Conservation (phyloP, 1,284 basidiomycete genomes). For the Peniophora sp. region DNA sequence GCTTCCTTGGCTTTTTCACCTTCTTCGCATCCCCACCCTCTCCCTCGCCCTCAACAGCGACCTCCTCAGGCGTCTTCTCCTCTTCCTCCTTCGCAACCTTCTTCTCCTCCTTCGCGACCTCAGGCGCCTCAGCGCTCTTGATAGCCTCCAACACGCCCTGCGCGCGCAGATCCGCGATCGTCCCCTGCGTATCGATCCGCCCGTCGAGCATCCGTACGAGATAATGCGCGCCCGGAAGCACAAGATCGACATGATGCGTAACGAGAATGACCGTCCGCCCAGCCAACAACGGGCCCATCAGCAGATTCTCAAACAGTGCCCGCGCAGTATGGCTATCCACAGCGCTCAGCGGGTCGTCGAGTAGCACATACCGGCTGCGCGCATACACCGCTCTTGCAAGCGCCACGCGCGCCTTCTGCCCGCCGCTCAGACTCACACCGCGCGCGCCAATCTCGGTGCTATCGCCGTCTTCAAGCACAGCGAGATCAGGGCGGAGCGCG, state of each 20-base stretch:
- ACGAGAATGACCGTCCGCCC: constrained; percentile 67
- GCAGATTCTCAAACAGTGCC: constrained; percentile 54
- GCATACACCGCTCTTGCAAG: background rate
- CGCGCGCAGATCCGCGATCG: constrained; percentile 47
- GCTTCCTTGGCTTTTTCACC: constrained; percentile 52
- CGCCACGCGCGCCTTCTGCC: constrained; percentile 27
- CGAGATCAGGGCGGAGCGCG: constrained; percentile 59
- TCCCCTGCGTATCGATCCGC: constrained; percentile 62
- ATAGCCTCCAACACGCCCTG: constrained; percentile 55
- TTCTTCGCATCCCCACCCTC: constrained; percentile 15
- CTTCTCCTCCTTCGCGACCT: constrained; percentile 9
- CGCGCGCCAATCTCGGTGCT: constrained; percentile 27
- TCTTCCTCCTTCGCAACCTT: constrained; percentile 19
- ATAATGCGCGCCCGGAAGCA: constrained; percentile 62
- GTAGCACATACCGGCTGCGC: constrained; percentile 31
- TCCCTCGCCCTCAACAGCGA: constrained; percentile 20
- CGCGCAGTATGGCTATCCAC: constrained; percentile 68
- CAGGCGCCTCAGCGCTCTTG: constrained; percentile 29
- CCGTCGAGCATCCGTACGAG: constrained; percentile 71
- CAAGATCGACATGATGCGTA: constrained; percentile 70
- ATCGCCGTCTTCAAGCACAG: constrained; percentile 36
- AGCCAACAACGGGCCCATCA: constrained; percentile 56
- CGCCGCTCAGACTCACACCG: constrained; percentile 25
- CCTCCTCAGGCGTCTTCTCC: constrained; percentile 17
- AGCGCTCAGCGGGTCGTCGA: constrained; percentile 69